Evolutionary conservation across 768 basidiomycete species (phyloP).

Genomic region (Boletales sp.): DNA sequence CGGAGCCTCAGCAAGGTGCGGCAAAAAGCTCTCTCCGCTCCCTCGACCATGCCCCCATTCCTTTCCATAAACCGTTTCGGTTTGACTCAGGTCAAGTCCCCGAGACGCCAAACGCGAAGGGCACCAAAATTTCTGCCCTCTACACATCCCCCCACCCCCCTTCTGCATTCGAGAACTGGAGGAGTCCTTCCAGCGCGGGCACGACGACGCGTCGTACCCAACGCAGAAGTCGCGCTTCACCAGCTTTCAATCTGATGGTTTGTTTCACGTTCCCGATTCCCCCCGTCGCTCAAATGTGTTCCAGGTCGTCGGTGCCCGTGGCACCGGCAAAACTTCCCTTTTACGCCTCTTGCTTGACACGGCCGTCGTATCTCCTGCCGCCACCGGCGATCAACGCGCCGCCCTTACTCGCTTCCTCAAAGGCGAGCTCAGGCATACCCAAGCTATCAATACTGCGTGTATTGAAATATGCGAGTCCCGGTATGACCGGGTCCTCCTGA

Average conservation of each 20-base stretch:
- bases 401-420: constrained; percentile 64
- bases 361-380: constrained; percentile 73
- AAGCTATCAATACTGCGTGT: constrained; percentile 61
- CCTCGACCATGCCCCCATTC: constrained; percentile 50
- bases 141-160: constrained; percentile 62
- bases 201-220: constrained; percentile 52
- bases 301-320: constrained; percentile 75
- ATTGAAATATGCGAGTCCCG: constrained; percentile 83
- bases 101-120: constrained; percentile 28
- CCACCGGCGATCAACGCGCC: constrained; percentile 70
- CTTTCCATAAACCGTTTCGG: constrained; percentile 84
- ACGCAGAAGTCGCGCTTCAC: constrained; percentile 60
- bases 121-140: constrained; percentile 60
- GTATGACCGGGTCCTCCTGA: constrained; percentile 73
- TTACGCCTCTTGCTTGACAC: constrained; percentile 79
- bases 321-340: constrained; percentile 83
- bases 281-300: constrained; percentile 2
- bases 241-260: constrained; percentile 88
- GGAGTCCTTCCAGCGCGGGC: constrained; percentile 34
- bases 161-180: constrained; percentile 59
- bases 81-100: constrained; percentile 36
- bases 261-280: constrained; percentile 7
- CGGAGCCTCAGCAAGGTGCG: constrained; percentile 57
- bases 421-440: constrained; percentile 57
- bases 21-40: constrained; percentile 62